Evolutionary conservation across 2,329 filamentous ascomycete genomes (phyloP).

Genomic region (Fusarium tupiense): DNA sequence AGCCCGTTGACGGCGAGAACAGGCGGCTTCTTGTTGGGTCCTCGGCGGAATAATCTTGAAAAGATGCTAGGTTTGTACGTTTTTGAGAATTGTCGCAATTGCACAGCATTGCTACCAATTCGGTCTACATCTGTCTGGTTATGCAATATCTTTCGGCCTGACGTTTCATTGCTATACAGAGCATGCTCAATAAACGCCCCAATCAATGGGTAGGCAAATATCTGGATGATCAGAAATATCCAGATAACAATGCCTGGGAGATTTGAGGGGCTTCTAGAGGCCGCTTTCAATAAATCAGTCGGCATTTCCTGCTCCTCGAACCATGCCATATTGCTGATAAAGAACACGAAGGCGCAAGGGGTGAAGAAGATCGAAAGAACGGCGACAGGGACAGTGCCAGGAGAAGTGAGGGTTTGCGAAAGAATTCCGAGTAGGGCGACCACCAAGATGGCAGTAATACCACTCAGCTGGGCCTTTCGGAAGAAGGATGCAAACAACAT

Average conservation of each 20-base stretch:
- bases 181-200: slow-evolving; percentile 78
- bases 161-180: slow-evolving; percentile 78
- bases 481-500: slow-evolving; percentile 86
- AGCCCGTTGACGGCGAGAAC: slow-evolving; percentile 84
- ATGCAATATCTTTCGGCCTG: slow-evolving; percentile 64
- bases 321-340: slow-evolving; percentile 78
- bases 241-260: slow-evolving; percentile 81
- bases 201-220: slow-evolving; percentile 78
- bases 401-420: slow-evolving; percentile 76
- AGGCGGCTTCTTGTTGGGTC: slow-evolving; percentile 59
- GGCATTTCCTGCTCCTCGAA: slow-evolving; percentile 72
- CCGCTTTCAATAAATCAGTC: slow-evolving; percentile 68
- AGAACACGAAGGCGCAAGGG: slow-evolving; percentile 88
- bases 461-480: slow-evolving; percentile 86
- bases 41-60: slow-evolving; percentile 60
- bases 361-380: slow-evolving; percentile 82
- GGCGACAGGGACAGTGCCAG: slow-evolving; percentile 70
- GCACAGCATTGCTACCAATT: slow-evolving; percentile 66
- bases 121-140: slow-evolving; percentile 41
- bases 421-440: slow-evolving; percentile 82
- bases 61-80: slow-evolving; percentile 75
- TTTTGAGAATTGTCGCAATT: slow-evolving; percentile 79
- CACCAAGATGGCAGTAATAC: slow-evolving; percentile 79
- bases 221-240: slow-evolving; percentile 81
- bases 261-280: slow-evolving; percentile 73